Evolutionary conservation across 2,329 filamentous ascomycete genomes (phyloP).

Genomic region (Tolypocladium guangdongense): DNA sequence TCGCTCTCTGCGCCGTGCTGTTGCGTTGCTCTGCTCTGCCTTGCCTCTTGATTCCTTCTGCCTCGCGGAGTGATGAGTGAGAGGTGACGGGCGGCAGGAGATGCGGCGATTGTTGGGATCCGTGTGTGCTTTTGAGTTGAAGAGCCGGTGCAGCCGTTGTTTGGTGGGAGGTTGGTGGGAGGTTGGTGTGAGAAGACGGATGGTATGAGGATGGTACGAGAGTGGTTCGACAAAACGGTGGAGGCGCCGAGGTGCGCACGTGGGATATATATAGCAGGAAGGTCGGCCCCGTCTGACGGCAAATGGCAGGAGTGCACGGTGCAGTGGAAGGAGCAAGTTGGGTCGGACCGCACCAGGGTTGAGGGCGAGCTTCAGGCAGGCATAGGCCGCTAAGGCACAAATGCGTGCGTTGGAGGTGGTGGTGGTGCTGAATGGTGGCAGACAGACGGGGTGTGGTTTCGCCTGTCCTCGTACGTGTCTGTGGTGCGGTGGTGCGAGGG

Average conservation of each 20-base stretch:
- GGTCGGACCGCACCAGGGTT: not conserved
- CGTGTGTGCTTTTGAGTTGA: not conserved
- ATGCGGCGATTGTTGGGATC: not conserved
- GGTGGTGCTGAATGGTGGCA: not conserved
- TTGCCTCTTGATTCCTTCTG: not conserved
- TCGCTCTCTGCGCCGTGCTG: slow-evolving; percentile 1
- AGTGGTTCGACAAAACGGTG: slow-evolving; percentile 13
- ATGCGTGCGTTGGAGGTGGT: not conserved
- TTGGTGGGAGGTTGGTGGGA: not conserved
- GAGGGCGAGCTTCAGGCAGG: not conserved
- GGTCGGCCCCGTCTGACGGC: not conserved
- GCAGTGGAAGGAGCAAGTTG: not conserved
- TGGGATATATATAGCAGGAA: slow-evolving; percentile 12
- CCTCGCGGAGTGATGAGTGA: not conserved
- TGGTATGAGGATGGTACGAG: slow-evolving; percentile 13
- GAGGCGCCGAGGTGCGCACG: slow-evolving; percentile 9
- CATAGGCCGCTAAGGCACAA: not conserved
- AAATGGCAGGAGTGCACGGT: not conserved
- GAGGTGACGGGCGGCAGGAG: not conserved
- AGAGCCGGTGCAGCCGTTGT: not conserved
- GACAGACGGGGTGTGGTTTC: not conserved
- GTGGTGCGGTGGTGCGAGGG: not conserved
- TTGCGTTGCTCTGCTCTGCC: not conserved
- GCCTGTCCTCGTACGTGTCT: not conserved
- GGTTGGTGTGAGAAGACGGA: slow-evolving; percentile 4